These are phyloP conservation scores for Rhodosorus marinus DNA, from an alignment of 23 red algal genomes.

Conservation along the genomic window DNA sequence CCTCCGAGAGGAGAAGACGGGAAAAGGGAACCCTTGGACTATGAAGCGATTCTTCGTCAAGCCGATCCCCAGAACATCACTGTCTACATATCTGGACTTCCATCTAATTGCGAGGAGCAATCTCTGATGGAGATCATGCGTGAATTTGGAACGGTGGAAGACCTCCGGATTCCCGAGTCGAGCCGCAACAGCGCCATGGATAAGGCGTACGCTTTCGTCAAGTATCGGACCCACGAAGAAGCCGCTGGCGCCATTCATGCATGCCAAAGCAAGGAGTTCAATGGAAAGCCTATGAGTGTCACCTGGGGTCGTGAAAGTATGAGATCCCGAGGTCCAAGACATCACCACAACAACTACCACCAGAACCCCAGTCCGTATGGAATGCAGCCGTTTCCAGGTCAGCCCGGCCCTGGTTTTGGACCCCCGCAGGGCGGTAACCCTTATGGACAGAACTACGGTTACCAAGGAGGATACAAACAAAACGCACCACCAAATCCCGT, in stretches of 20 bases:
- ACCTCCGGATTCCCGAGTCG: constrained; percentile 61
- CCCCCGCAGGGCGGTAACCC: too few relatives aligned
- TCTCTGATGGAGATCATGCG: constrained; percentile 25
- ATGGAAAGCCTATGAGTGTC: constrained; percentile 14
- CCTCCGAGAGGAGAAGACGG: too few relatives aligned
- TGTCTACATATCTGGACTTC: constrained; percentile 46
- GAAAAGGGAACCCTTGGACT: constrained; percentile 6
- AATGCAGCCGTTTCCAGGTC: too few relatives aligned
- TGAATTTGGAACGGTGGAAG: constrained; percentile 25
- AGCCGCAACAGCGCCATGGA: constrained; percentile 29
- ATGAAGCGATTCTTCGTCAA: constrained; percentile 29
- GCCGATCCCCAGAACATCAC: constrained; percentile 40
- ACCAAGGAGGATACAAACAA: too few relatives aligned
- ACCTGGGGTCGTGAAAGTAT: constrained; percentile 69
- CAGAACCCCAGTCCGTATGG: too few relatives aligned
- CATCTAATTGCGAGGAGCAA: constrained; percentile 7
- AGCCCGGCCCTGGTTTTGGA: too few relatives aligned
- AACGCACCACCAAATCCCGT: too few relatives aligned
- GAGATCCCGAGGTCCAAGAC: too few relatives aligned
- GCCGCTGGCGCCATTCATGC: constrained; percentile 66
- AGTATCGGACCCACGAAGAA: constrained; percentile 38
- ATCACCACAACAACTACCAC: too few relatives aligned
- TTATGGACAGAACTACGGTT: too few relatives aligned
- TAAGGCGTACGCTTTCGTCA: constrained; percentile 70
- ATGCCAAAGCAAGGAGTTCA: constrained; percentile 21